phyloP scores from a whole-genome alignment of 495 filamentous ascomycete genomes.

The Penicillium goetzii region DNA sequence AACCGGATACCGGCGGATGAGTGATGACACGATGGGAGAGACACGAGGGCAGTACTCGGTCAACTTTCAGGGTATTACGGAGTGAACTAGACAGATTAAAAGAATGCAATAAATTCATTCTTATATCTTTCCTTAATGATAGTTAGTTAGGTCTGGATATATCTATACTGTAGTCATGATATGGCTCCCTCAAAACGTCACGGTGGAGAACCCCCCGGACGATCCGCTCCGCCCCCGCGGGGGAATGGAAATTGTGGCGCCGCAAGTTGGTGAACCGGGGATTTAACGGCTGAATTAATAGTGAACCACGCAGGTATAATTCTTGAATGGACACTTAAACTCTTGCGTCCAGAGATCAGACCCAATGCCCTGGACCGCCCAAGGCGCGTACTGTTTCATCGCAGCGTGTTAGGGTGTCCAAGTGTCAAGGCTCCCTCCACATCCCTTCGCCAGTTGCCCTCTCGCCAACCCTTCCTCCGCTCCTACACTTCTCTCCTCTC shows the following conservation, averaged over 20 bases:
- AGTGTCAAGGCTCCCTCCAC: background rate
- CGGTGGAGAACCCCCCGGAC: conserved; percentile 17
- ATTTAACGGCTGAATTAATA: background rate
- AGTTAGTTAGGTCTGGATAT: background rate
- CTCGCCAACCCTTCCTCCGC: too few species aligned
- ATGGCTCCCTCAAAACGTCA: conserved; percentile 1
- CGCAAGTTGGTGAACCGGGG: background rate
- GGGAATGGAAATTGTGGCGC: conserved; percentile 15
- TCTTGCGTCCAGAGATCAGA: background rate
- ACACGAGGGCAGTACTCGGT: background rate
- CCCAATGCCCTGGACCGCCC: background rate
- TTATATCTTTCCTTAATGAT: background rate
- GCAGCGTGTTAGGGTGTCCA: conserved; percentile 13
- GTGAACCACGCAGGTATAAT: background rate
- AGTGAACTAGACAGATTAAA: background rate
- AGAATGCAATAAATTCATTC: background rate
- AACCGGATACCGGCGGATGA: conserved; percentile 4
- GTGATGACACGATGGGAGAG: background rate
- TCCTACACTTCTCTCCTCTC: background rate
- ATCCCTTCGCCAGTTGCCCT: background rate
- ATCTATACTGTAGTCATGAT: background rate
- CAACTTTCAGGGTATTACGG: background rate
- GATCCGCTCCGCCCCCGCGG: conserved; percentile 20
- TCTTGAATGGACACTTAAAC: background rate
- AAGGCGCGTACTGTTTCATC: conserved; percentile 18